A percentile compares a stretch with the other conserved stretches of the same genome.
These are phyloP conservation scores for Rehmannia glutinosa DNA, from an alignment of 257 asterid species.

Conservation along the genomic window DNA sequence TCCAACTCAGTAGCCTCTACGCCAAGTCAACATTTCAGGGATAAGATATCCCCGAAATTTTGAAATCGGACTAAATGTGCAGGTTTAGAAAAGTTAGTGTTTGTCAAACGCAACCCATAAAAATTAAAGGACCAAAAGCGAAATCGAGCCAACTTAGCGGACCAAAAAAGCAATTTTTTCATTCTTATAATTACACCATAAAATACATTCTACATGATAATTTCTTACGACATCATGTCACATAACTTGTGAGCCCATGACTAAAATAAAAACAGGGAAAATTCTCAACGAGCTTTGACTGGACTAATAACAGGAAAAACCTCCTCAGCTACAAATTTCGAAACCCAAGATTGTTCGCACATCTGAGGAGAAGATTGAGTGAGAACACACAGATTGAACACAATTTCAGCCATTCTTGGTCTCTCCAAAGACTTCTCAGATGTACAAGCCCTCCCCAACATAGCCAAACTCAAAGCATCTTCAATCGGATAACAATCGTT, in stretches of 20 bases:
- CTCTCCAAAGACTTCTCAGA: conserved; percentile 53
- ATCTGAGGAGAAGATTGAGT: conserved; percentile 50
- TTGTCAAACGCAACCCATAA: too few relatives aligned
- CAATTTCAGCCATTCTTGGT: conserved; percentile 67
- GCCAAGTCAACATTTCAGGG: too few relatives aligned
- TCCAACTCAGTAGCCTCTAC: too few relatives aligned
- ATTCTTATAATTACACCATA: too few relatives aligned
- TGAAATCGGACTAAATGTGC: too few relatives aligned
- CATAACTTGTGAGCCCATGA: not conserved
- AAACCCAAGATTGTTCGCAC: conserved; percentile 37
- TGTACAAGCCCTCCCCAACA: conserved; percentile 62
- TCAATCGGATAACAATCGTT: conserved; percentile 39
- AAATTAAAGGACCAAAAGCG: too few relatives aligned
- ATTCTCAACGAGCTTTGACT: conserved; percentile 42
- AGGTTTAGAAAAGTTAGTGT: too few relatives aligned
- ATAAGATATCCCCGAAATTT: too few relatives aligned
- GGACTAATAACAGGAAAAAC: conserved; percentile 40
- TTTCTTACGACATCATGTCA: too few relatives aligned
- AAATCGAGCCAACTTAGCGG: too few relatives aligned
- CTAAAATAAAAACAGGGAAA: not conserved
- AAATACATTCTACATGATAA: too few relatives aligned
- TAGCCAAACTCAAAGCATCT: conserved; percentile 65
- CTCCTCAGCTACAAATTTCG: conserved; percentile 43
- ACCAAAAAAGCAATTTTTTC: too few relatives aligned
- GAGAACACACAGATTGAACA: conserved; percentile 52